Base-by-base conservation (phyloP, 192 early-diverging fungal genomes). In the Linderina pennispora region DNA sequence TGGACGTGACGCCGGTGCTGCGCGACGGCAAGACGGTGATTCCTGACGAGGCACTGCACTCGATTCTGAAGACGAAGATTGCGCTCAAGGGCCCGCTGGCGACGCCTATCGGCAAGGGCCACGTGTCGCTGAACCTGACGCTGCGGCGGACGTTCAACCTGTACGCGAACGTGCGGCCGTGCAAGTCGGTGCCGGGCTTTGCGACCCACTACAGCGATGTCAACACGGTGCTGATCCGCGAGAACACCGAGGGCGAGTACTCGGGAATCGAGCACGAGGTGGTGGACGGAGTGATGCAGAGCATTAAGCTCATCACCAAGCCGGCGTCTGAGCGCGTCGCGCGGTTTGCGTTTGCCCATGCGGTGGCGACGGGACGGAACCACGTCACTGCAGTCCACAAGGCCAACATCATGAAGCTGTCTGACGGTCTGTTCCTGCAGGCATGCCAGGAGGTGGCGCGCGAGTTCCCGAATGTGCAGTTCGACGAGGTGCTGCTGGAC, bases 231-330 rank as follows among this genome's bases (percentile, higher is more conserved):
- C 79, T 99, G 53, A 99, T 99, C 68, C 90, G 96, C 66, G 96
- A 99, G 73, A 99, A 99, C 84, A 99, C 96, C 16, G 96, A 99
- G 77, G 96, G 96, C 53, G 96, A 99, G 77, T 99, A 99, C 82
- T 94, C 90, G 62, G 96, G 96, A 31, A 96, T 98, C 61, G 95
- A 98, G 76, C 93, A 97, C 75, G 81, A 79, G 54, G 90, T 98
- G 4, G 87, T 98, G 39, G 81, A 87, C 59, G 96, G 96, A 34
- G 92, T 97, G 44, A 91, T 99, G 48, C 96, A 99, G 77, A 92
- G 89, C 55, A 97, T 99, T 79, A 99, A 99, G 82, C 82, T 99
- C 59, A 99, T 99, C 55, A 99, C 96, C 55, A 82, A 82, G 67
- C 85, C 92, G 25, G 96, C 96, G 5, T 94, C 88, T 41, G 84